Percentiles rank a stretch among this genome's conserved stretches.
These are phyloP conservation scores for Rhododendron ovatum DNA, from an alignment of 148 eudicot genomes.

Conservation along the genomic window DNA sequence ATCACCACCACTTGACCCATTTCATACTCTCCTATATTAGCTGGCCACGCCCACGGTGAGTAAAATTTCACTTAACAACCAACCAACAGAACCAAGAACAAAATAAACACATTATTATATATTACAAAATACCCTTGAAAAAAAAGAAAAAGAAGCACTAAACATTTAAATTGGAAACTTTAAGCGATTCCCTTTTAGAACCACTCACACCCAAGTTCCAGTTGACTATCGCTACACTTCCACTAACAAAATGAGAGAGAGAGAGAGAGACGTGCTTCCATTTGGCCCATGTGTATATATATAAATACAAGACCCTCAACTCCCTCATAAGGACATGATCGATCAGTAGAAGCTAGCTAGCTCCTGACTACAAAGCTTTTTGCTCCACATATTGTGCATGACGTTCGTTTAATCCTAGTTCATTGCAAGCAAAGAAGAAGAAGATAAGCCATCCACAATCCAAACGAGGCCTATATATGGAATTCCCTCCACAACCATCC, in stretches of 20 bases:
- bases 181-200: background rate
- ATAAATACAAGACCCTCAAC: no score
- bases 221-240: conserved; percentile 1
- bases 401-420: background rate
- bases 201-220: conserved; percentile 11
- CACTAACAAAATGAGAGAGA: background rate
- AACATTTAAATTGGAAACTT: background rate
- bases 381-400: background rate
- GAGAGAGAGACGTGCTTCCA: background rate
- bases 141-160: background rate
- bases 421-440: background rate
- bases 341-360: background rate
- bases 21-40: background rate
- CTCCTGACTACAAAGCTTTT: background rate
- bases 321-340: background rate
- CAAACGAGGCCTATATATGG: background rate
- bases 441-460: background rate
- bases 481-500: background rate
- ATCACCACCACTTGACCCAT: background rate
- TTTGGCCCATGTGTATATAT: background rate
- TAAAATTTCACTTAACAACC: background rate
- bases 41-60: background rate
- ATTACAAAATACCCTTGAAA: background rate
- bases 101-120: background rate
- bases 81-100: background rate